phyloP scores from a whole-genome alignment of 495 filamentous ascomycete genomes.

The Hypomontagnella submonticulosa region DNA sequence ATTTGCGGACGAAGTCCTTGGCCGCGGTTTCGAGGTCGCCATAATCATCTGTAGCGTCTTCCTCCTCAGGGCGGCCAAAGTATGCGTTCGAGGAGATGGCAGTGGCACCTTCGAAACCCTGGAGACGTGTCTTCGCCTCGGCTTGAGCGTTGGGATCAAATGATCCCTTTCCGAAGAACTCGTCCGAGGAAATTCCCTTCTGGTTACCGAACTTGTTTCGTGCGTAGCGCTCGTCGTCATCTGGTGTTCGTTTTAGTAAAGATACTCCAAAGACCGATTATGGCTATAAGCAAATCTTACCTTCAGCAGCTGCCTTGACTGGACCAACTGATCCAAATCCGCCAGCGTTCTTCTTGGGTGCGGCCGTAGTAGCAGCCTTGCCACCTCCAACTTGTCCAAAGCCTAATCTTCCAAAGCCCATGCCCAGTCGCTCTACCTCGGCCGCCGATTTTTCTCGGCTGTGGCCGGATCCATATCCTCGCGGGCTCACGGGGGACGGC shows the following conservation, averaged over 20 bases:
- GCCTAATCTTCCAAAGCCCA: constrained; percentile 87
- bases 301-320: constrained; percentile 73
- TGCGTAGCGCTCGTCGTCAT: constrained; percentile 78
- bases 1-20: constrained; percentile 92
- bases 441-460: constrained; percentile 67
- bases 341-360: constrained; percentile 77
- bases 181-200: constrained; percentile 97
- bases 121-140: constrained; percentile 86
- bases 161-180: constrained; percentile 92
- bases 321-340: constrained; percentile 87
- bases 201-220: constrained; percentile 87
- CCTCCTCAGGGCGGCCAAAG: constrained; percentile 87
- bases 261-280: not conserved
- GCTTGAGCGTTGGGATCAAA: constrained; percentile 83
- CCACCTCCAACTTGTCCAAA: constrained; percentile 85
- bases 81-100: constrained; percentile 95
- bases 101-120: constrained; percentile 91
- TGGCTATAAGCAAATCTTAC: constrained; percentile 58
- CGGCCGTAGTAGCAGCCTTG: constrained; percentile 66
- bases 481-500: constrained; percentile 79
- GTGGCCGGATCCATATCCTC: constrained; percentile 69
- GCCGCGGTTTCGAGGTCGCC: constrained; percentile 91
- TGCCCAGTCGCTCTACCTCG: constrained; percentile 89
- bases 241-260: constrained; percentile 54
- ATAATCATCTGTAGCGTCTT: constrained; percentile 76